Evolutionary conservation across 495 filamentous ascomycete species (phyloP).

Genomic region (Neurospora sp.): DNA sequence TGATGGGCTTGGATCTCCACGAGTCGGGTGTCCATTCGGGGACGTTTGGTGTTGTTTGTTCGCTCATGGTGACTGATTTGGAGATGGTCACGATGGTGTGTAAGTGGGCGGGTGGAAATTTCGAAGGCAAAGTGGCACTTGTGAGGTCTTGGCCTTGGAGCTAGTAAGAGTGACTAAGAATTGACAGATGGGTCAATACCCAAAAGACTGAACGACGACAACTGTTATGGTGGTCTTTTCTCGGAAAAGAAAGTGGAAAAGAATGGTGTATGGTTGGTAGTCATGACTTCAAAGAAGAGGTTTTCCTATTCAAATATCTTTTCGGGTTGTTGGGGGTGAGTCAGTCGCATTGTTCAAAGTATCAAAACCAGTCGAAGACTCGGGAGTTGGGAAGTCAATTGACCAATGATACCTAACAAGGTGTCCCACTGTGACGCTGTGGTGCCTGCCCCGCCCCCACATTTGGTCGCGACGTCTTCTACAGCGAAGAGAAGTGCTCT

Average conservation of each 20-base stretch:
- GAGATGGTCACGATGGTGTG: not conserved
- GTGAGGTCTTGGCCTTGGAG: not conserved
- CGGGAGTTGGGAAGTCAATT: not conserved
- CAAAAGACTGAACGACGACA: not conserved
- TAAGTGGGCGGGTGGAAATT: not conserved
- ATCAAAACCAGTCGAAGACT: not conserved
- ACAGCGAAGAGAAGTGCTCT: not conserved
- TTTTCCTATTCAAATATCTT: not conserved
- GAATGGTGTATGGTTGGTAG: not conserved
- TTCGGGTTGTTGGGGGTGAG: not conserved
- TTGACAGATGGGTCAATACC: not conserved
- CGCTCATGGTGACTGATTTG: conserved; percentile 4
- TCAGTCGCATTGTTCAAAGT: not conserved
- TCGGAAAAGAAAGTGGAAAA: not conserved
- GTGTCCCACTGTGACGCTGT: not conserved
- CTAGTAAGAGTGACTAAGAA: not conserved
- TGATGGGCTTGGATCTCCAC: conserved; percentile 85
- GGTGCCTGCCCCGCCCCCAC: not conserved
- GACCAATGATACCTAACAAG: not conserved
- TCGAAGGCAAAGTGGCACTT: not conserved
- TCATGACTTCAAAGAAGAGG: not conserved
- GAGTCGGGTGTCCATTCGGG: conserved; percentile 50
- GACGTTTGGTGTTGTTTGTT: not conserved
- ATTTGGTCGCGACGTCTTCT: not conserved
- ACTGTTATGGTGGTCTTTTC: not conserved